Evolutionary conservation across 2,329 filamentous ascomycete genomes (phyloP).

Genomic region (Hypoxylon sp.): DNA sequence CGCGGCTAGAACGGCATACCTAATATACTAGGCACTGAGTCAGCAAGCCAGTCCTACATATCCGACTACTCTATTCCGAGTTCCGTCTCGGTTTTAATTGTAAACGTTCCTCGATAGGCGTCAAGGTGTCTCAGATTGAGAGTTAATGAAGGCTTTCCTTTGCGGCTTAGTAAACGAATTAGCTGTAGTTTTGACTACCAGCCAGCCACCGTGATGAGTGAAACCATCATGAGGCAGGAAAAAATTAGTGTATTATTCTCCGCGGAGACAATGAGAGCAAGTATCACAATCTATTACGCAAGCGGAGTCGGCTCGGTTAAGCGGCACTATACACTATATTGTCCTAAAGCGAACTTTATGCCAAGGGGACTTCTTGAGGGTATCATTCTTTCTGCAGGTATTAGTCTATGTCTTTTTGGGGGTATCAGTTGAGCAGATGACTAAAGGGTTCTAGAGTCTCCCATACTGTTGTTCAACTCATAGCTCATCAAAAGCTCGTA

Average conservation of each 20-base stretch:
- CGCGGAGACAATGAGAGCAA: neutral
- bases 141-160: neutral
- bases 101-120: neutral
- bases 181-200: slow-evolving; percentile 6
- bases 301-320: slow-evolving; percentile 3
- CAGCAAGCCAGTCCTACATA: slow-evolving; percentile 5
- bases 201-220: neutral
- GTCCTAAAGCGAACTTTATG: neutral
- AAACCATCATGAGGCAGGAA: neutral
- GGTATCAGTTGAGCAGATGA: neutral
- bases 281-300: neutral
- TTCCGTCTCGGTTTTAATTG: slow-evolving; percentile 11
- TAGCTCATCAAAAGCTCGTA: slow-evolving; percentile 56
- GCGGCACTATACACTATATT: slow-evolving; percentile 1
- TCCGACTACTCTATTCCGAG: slow-evolving; percentile 11
- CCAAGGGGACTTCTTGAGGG: slow-evolving; percentile 10
- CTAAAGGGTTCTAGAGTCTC: neutral
- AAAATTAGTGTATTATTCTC: slow-evolving; percentile 1
- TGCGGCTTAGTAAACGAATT: slow-evolving; percentile 1
- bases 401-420: slow-evolving; percentile 6
- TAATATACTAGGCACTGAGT: neutral
- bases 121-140: neutral
- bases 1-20: slow-evolving; percentile 40
- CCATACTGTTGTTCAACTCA: slow-evolving; percentile 38
- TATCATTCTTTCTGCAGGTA: slow-evolving; percentile 21